Base-by-base conservation (phyloP, 2,329 filamentous ascomycete genomes). In the Arthroderma sp. region DNA sequence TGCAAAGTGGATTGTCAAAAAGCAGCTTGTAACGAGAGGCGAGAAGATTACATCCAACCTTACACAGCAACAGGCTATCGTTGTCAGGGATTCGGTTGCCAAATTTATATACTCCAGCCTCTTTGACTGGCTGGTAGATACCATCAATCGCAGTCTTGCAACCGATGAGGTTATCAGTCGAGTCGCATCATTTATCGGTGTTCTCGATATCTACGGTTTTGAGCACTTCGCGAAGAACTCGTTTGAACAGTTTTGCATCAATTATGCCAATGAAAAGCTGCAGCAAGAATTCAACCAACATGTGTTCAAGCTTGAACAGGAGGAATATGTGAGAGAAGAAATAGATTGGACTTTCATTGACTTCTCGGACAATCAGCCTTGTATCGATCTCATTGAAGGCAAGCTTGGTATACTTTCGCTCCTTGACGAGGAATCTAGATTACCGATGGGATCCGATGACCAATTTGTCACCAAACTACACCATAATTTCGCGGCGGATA, bases 301-400 rank as follows among this genome's bases (percentile, higher is more conserved):
- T 59, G 91, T 98, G 32, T 98, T 98, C 77, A 95, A 96, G 66
- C 77, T 98, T 22, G 91, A 98, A 64, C 91, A 98, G 63, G 91
- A 98, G 62, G 91, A 98, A 65, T 98, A 98, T 61, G 76, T 95
- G 36, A 80, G 82, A 45, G 91, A 98, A 67, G 74, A 96, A 68
- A 98, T 98, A 53, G 88, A 96, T 67, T 98, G 91, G 91, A 95
- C 85, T 6, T 98, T 98, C 61, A 98, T 98, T 61, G 91, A 98
- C 61, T 98, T 98, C 65, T 94, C 89, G 4, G 91, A 98, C 66
- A 98, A 98, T 57, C 91, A 98, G 68, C 91, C 91, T 11, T 98
- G 91, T 69, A 98, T 98, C 57, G 91, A 98, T 63, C 70, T 98
- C 43, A 98, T 98, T 54, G 91, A 98, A 69, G 89, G 87, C 54